phyloP scores from a whole-genome alignment of 2,329 filamentous ascomycete species.

The Alternaria longipes region DNA sequence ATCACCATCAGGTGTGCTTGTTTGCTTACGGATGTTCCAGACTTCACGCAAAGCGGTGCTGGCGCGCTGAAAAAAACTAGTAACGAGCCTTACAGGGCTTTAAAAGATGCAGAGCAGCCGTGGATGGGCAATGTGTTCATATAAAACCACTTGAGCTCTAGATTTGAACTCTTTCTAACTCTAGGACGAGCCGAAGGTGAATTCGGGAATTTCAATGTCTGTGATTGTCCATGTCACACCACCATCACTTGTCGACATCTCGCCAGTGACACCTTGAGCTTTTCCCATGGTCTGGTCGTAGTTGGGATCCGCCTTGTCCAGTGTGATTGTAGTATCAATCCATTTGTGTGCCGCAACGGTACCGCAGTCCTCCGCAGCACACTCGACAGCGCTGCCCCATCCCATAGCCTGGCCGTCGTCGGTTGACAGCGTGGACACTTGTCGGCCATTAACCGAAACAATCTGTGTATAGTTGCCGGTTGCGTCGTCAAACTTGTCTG shows the following conservation, averaged over 20 bases:
- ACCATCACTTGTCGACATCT: slow-evolving; percentile 53
- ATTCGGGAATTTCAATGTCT: slow-evolving; percentile 45
- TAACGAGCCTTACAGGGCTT: background rate
- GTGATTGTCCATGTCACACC: slow-evolving; percentile 57
- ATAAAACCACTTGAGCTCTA: background rate
- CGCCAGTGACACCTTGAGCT: slow-evolving; percentile 53
- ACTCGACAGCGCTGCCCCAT: slow-evolving; percentile 57
- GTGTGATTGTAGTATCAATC: slow-evolving; percentile 53
- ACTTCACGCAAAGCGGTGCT: background rate
- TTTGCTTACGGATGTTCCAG: background rate
- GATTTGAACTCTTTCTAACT: background rate
- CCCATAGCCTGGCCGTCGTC: slow-evolving; percentile 55
- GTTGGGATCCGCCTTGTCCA: slow-evolving; percentile 48
- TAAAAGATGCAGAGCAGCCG: background rate
- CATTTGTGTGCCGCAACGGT: slow-evolving; percentile 54
- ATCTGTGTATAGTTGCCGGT: slow-evolving; percentile 55
- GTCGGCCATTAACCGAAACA: slow-evolving; percentile 50
- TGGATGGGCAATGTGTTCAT: background rate
- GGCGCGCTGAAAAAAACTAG: background rate
- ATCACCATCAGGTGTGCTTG: background rate
- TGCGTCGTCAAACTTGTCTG: slow-evolving; percentile 52
- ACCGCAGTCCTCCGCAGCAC: slow-evolving; percentile 52
- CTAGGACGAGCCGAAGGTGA: slow-evolving; percentile 27
- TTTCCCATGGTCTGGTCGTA: slow-evolving; percentile 53
- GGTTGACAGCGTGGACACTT: slow-evolving; percentile 58